Evolutionary conservation across 306 rosid species (phyloP).

Genomic region (Pyrus communis): DNA sequence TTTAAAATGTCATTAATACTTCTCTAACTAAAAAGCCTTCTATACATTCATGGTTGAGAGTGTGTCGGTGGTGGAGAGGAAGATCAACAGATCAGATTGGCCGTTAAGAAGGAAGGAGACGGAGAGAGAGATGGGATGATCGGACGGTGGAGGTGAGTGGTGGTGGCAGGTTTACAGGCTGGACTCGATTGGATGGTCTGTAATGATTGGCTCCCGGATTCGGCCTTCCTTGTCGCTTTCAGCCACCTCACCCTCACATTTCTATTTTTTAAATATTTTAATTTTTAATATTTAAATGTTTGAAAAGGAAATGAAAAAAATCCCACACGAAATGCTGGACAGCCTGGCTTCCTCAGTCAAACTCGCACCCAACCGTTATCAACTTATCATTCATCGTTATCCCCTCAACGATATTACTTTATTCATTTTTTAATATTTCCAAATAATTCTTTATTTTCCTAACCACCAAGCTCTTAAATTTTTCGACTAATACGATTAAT

Average conservation of each 20-base stretch:
- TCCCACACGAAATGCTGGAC: constrained; percentile 60
- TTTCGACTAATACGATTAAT: too few species aligned
- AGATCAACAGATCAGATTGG: neutral
- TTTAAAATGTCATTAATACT: too few species aligned
- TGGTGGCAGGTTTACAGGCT: constrained; percentile 83
- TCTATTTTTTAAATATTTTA: neutral
- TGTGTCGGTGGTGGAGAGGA: constrained; percentile 30
- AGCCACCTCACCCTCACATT: constrained; percentile 9
- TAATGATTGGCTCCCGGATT: constrained; percentile 75
- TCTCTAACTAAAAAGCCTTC: too few species aligned
- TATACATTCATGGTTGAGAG: neutral
- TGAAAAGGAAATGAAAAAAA: neutral
- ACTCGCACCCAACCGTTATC: constrained; percentile 60
- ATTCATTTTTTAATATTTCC: neutral
- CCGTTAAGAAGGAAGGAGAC: neutral
- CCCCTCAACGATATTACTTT: constrained; percentile 11
- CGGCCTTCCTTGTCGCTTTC: constrained; percentile 77
- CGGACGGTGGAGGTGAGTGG: neutral
- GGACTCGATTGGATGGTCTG: constrained; percentile 56
- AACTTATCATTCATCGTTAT: constrained; percentile 47
- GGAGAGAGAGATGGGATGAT: constrained; percentile 3
- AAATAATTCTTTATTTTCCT: neutral
- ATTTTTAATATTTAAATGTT: neutral
- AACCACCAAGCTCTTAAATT: neutral
- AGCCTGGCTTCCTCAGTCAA: constrained; percentile 87